These are phyloP conservation scores for Exserohilum rostratum DNA, from an alignment of 2,329 filamentous ascomycete genomes.

Conservation along the genomic window DNA sequence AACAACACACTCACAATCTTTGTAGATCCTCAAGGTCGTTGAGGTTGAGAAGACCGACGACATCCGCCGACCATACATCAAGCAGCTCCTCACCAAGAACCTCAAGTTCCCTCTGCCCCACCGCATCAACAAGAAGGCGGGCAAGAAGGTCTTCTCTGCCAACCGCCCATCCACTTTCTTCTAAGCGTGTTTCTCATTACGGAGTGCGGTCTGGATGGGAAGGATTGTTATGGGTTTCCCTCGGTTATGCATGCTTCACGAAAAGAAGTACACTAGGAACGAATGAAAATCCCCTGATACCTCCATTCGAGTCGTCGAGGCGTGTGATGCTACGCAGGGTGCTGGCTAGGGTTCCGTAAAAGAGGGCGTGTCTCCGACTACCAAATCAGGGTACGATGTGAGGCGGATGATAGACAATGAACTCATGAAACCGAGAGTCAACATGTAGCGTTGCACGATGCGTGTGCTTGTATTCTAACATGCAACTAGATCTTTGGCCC, in stretches of 20 bases:
- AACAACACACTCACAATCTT: slow-evolving; percentile 6
- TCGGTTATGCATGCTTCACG: slow-evolving; percentile 50
- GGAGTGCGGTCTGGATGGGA: slow-evolving; percentile 48
- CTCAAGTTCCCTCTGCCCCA: slow-evolving; percentile 99
- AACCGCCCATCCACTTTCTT: slow-evolving; percentile 97
- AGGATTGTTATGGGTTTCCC: slow-evolving; percentile 49
- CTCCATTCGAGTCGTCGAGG: slow-evolving; percentile 31
- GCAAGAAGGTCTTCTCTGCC: slow-evolving; percentile 91
- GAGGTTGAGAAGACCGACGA: slow-evolving; percentile 94
- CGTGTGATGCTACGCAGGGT: slow-evolving; percentile 30
- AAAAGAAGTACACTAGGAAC: slow-evolving; percentile 52
- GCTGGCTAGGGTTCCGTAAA: slow-evolving; percentile 10
- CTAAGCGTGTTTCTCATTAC: slow-evolving; percentile 64
- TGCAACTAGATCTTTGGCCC: slow-evolving; percentile 38
- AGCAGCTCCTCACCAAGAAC: slow-evolving; percentile 93
- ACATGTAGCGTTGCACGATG: background rate
- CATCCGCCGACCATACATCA: slow-evolving; percentile 98
- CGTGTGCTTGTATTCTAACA: slow-evolving; percentile 1
- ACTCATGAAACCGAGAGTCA: slow-evolving; percentile 14
- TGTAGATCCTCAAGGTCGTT: slow-evolving; percentile 94
- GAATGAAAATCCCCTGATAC: slow-evolving; percentile 52
- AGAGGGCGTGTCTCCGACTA: slow-evolving; percentile 3
- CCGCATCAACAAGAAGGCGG: slow-evolving; percentile 81
- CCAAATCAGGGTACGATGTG: slow-evolving; percentile 6
- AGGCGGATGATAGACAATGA: slow-evolving; percentile 17